Evolutionary conservation across 192 early-diverging fungal genomes (phyloP), one percentile per base, ranked within the genome.

Genomic region (Thamnidium elegans): DNA sequence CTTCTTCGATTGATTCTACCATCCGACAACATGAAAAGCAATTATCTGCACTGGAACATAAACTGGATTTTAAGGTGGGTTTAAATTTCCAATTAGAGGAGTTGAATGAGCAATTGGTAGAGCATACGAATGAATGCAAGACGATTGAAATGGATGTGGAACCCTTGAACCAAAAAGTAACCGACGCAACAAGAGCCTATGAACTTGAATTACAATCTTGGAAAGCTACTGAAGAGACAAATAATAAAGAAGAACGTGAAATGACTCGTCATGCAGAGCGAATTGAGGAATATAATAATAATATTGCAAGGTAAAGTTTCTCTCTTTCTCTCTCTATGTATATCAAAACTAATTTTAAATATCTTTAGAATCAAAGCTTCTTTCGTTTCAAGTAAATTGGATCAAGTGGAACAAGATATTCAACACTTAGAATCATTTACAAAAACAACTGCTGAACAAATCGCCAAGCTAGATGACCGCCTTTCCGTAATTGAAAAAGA

Each of bases 1-100:
- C 51, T 2, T 70, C 80, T 4, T 50, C 80, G 20, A 47, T 50
- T 13, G 82, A 86, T 14, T 66, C 77, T 32, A 74, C 74, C 48
- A 21, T 69, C 9, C 32, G 61, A 59, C 19, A 61, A 56, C 58
- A 65, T 70, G 43, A 14, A 36, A 59, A 20, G 15, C 4, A 48
- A 17, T 19, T 48, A n/a, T 48, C 14, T 6, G 5, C 11, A 17
- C 4, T 48, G 14, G 11, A 48, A 19, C 46, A 48, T 19, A 48
- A 48, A 48, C 20, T 63, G 1, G 23, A 23, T 52, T 11, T 52
- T 23, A 9, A 13, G 31, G 9, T 17, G 3, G 62, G 31, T 63
- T 21, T 20, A 14, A 63, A 20, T 19, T 50, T 6, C 23, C 20
- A 20, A 36, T n/a, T 55, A 15, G 19, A n/a, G 15, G 45, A 31